These are phyloP conservation scores for Penicillium sp. DNA, from an alignment of 2,329 filamentous ascomycete genomes.

Conservation along the genomic window DNA sequence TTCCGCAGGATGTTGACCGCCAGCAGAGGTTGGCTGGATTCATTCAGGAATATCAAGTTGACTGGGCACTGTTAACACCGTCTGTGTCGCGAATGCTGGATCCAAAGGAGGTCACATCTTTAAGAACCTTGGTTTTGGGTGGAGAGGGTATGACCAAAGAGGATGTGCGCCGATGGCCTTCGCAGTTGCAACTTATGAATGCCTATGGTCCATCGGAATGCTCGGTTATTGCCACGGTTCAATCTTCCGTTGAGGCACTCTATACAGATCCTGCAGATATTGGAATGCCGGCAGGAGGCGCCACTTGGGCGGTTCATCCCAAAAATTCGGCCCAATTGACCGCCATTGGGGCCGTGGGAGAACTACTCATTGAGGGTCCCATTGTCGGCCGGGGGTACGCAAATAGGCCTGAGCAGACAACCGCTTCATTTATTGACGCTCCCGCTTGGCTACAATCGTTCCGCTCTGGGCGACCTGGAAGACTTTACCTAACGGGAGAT, in stretches of 20 bases:
- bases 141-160: background rate
- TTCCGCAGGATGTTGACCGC: background rate
- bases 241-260: no score
- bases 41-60: background rate
- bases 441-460: constrained; percentile 1
- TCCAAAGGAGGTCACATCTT: background rate
- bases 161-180: background rate
- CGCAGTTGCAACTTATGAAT: background rate
- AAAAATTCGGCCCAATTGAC: background rate
- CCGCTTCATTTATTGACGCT: background rate
- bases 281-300: background rate
- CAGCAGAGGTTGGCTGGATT: background rate
- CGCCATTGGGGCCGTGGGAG: background rate
- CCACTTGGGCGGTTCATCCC: background rate
- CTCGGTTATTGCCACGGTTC: background rate
- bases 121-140: background rate
- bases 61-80: background rate
- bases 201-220: constrained; percentile 9
- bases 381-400: constrained; percentile 2
- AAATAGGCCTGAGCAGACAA: background rate
- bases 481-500: constrained; percentile 6
- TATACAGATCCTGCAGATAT: background rate
- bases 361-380: constrained; percentile 4
- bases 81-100: background rate
- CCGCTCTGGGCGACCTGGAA: background rate